phyloP scores from a whole-genome alignment of 805 yeast species.

The Wickerhamiella occidentalis region DNA sequence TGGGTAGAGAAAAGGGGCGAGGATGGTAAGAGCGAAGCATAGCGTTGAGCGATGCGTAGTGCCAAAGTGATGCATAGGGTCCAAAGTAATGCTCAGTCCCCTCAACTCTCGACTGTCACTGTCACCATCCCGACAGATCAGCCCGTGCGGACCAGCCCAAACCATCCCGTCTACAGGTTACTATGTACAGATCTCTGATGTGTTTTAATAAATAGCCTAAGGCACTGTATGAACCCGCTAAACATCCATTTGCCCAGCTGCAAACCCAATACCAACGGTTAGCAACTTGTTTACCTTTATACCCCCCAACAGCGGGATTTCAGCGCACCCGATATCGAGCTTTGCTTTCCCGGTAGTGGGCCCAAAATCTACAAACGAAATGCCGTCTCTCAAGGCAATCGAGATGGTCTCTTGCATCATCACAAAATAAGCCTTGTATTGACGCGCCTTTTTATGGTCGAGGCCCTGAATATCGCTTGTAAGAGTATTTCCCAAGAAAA shows the following conservation, averaged over 20 bases:
- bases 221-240: no score
- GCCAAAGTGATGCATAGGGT: no score
- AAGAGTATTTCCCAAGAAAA: conserved; percentile 34
- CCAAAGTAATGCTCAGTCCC: no score
- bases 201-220: no score
- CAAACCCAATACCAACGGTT: conserved; percentile 18
- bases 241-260: conserved; percentile 20
- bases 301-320: conserved; percentile 32
- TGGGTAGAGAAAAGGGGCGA: conserved; percentile 82
- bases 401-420: conserved; percentile 37
- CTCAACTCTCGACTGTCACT: no score
- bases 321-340: conserved; percentile 31
- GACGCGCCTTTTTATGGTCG: conserved; percentile 31
- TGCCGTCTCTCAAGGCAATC: conserved; percentile 31
- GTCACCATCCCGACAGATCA: no score
- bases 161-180: no score
- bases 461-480: conserved; percentile 37
- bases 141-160: no score
- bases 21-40: no score
- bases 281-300: conserved; percentile 26
- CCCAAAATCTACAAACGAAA: conserved; percentile 35
- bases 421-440: conserved; percentile 35
- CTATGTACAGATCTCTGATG: no score
- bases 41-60: no score
- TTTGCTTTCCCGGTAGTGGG: conserved; percentile 37